Percentiles rank a stretch among this genome's conserved stretches.
Conservation (phyloP, 805 yeast genomes). For the Diddensiella santjacobensis region DNA sequence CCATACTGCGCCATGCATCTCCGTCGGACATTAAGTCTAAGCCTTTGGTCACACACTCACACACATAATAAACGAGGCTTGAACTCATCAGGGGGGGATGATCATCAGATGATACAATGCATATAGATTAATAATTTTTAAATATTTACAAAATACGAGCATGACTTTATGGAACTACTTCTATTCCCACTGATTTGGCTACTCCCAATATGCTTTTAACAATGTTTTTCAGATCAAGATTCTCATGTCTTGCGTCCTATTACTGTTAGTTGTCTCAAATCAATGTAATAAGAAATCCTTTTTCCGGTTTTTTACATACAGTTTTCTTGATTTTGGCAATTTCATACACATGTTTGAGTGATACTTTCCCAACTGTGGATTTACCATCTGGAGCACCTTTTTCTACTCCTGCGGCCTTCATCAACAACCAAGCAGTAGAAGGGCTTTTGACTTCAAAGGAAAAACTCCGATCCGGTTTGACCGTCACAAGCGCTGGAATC, state of each 20-base stretch:
- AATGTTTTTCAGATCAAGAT: slow-evolving; percentile 66
- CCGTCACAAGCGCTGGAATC: slow-evolving; percentile 77
- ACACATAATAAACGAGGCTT: too few species aligned
- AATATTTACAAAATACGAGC: too few species aligned
- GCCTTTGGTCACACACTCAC: too few species aligned
- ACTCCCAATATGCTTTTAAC: slow-evolving; percentile 81
- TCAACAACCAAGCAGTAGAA: slow-evolving; percentile 79
- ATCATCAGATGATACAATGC: too few species aligned
- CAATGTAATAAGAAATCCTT: too few species aligned
- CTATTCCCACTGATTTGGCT: slow-evolving; percentile 86
- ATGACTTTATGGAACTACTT: slow-evolving; percentile 70
- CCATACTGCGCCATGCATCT: too few species aligned
- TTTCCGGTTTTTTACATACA: too few species aligned
- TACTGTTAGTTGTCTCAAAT: too few species aligned
- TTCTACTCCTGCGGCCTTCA: slow-evolving; percentile 73
- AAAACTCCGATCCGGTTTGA: slow-evolving; percentile 90
- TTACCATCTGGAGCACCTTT: slow-evolving; percentile 77
- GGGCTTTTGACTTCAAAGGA: slow-evolving; percentile 85
- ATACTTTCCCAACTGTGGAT: slow-evolving; percentile 55
- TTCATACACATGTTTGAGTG: slow-evolving; percentile 88
- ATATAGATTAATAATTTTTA: too few species aligned
- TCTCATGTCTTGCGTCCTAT: slow-evolving; percentile 68
- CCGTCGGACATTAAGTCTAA: too few species aligned
- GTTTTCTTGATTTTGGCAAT: slow-evolving; percentile 88
- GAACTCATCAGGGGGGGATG: too few species aligned